Evolutionary conservation across 1,139 yeast genomes (phyloP).

Genomic region (Protomyces lactucae-debilis): DNA sequence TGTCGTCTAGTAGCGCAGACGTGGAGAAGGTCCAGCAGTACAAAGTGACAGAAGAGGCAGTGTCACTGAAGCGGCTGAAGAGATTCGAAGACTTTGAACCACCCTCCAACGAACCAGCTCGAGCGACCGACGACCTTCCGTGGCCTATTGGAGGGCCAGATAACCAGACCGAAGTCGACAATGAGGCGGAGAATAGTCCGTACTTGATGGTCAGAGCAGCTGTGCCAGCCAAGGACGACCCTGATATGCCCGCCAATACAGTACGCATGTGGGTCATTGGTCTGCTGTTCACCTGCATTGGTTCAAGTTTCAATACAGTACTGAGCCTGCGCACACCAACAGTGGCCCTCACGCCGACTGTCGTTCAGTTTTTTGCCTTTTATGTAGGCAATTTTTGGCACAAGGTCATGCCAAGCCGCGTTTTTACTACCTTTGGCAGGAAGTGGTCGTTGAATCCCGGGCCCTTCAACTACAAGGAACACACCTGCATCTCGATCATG

Average conservation of each 20-base stretch:
- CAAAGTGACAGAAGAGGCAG: too few relatives aligned
- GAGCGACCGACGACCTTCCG: too few relatives aligned
- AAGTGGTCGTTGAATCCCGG: slow-evolving; percentile 52
- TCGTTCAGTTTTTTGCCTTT: slow-evolving; percentile 48
- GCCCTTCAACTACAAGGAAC: slow-evolving; percentile 66
- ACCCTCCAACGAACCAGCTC: too few relatives aligned
- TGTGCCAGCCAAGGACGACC: slow-evolving; percentile 59
- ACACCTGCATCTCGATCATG: slow-evolving; percentile 59
- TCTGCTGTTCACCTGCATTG: slow-evolving; percentile 50
- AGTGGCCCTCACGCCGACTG: slow-evolving; percentile 51
- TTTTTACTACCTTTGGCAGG: slow-evolving; percentile 43
- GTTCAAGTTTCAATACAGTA: slow-evolving; percentile 56
- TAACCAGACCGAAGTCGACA: neutral
- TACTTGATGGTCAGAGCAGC: slow-evolving; percentile 68
- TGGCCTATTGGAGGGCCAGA: too few relatives aligned
- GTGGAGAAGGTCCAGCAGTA: too few relatives aligned
- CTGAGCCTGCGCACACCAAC: slow-evolving; percentile 56
- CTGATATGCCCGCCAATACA: slow-evolving; percentile 54
- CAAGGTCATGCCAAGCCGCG: slow-evolving; percentile 48
- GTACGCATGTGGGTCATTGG: slow-evolving; percentile 30
- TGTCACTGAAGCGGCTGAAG: too few relatives aligned
- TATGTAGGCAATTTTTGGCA: slow-evolving; percentile 46
- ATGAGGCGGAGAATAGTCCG: slow-evolving; percentile 45
- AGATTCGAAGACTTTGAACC: too few relatives aligned
- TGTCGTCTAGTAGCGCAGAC: too few relatives aligned